phyloP scores from a whole-genome alignment of 1,284 basidiomycete genomes.

The Austropuccinia psidii region DNA sequence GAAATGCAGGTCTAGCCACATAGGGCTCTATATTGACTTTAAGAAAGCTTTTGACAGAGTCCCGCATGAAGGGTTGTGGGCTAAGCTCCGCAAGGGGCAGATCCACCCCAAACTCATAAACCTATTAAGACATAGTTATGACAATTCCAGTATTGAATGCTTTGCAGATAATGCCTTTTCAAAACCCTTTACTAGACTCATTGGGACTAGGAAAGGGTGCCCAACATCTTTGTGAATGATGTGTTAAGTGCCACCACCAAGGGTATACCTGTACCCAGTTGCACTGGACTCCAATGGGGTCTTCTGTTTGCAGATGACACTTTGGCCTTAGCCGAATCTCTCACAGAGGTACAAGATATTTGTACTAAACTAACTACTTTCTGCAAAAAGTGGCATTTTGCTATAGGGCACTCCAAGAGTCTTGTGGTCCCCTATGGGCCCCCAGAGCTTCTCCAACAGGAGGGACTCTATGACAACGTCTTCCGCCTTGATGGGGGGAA shows the following conservation, averaged over 20 bases:
- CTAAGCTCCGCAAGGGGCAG: not conserved
- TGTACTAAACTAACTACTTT: not conserved
- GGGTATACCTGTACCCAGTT: not conserved
- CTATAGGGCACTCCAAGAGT: conserved; percentile 2
- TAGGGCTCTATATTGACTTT: conserved; percentile 13
- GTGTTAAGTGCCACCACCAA: not conserved
- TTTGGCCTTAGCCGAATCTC: not conserved
- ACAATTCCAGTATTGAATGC: not conserved
- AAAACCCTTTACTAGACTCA: not conserved
- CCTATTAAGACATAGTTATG: not conserved
- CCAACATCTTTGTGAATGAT: conserved; percentile 23
- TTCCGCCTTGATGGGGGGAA: not conserved
- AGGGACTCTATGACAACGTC: too few relatives aligned
- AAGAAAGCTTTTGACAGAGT: conserved; percentile 25
- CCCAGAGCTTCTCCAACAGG: too few relatives aligned
- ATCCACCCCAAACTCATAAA: not conserved
- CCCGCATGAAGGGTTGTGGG: conserved; percentile 16
- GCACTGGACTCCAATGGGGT: not conserved
- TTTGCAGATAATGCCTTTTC: not conserved
- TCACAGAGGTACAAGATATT: not conserved
- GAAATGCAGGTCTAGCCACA: not conserved
- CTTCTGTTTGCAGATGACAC: conserved; percentile 24
- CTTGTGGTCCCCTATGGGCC: not conserved
- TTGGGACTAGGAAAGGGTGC: not conserved
- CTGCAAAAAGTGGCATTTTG: conserved; percentile 5